These are phyloP conservation scores for Stylosanthes scabra DNA, from an alignment of 331 rosid genomes.

Conservation along the genomic window DNA sequence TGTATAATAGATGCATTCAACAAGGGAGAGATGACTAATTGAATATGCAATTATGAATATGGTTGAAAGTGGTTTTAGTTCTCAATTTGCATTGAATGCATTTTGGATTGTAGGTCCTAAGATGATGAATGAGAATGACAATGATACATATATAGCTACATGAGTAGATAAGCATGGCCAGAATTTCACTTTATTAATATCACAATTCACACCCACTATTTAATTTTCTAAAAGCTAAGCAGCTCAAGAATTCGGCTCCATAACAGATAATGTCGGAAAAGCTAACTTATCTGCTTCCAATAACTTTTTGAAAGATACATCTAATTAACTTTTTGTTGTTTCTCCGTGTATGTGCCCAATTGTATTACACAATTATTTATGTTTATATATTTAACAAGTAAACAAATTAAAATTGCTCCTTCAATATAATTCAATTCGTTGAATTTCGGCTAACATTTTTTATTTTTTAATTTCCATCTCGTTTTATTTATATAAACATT, in stretches of 20 bases:
- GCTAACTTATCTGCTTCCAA: background rate
- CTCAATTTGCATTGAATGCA: slow-evolving; percentile 41
- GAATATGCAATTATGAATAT: slow-evolving; percentile 47
- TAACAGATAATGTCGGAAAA: slow-evolving; percentile 4
- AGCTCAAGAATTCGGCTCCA: background rate
- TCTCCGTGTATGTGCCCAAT: no score
- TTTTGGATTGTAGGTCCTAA: slow-evolving; percentile 32
- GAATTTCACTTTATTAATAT: slow-evolving; percentile 17
- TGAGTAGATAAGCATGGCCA: slow-evolving; percentile 31
- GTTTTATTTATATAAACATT: no score
- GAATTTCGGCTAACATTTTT: no score
- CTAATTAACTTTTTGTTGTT: background rate
- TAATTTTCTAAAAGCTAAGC: background rate
- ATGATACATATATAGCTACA: slow-evolving; percentile 18
- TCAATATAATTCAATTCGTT: no score
- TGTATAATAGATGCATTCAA: slow-evolving; percentile 22
- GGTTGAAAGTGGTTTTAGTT: slow-evolving; percentile 47
- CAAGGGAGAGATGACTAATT: slow-evolving; percentile 20
- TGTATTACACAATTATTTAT: no score
- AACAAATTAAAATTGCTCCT: no score
- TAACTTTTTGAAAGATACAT: slow-evolving; percentile 3
- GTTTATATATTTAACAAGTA: no score
- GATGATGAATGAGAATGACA: slow-evolving; percentile 27
- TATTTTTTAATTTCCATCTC: no score
- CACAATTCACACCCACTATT: background rate